Conservation (phyloP, 139 green algal genomes). For the Ulvella scutata region DNA sequence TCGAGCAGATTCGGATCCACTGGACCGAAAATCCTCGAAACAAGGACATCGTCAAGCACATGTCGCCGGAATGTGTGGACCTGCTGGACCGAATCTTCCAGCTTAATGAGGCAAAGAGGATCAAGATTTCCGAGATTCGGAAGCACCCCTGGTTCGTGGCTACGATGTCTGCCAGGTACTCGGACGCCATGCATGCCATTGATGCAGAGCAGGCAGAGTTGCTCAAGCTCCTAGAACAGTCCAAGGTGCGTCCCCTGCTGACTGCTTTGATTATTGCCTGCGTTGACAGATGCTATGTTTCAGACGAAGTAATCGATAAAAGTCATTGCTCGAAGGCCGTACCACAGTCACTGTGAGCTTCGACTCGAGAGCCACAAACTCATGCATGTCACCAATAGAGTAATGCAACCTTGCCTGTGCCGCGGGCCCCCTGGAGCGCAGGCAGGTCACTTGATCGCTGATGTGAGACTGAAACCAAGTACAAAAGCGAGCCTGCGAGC, state of each 20-base stretch:
- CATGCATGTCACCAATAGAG: not conserved
- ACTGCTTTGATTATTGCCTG: not conserved
- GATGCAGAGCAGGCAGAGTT: conserved; percentile 12
- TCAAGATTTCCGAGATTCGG: conserved; percentile 44
- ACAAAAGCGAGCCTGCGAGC: too few relatives aligned
- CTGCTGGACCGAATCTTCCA: conserved; percentile 61
- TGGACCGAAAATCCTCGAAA: conserved; percentile 28
- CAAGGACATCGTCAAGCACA: conserved; percentile 10
- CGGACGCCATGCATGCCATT: conserved; percentile 6
- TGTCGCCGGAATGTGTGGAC: conserved; percentile 41
- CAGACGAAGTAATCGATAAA: not conserved
- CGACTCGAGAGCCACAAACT: not conserved
- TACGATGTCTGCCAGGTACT: conserved; percentile 12
- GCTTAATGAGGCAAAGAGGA: conserved; percentile 44
- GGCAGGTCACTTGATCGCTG: too few relatives aligned
- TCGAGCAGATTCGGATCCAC: conserved; percentile 48
- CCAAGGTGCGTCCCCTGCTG: not conserved
- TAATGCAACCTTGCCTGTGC: not conserved
- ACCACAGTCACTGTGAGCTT: not conserved
- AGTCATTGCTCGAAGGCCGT: not conserved
- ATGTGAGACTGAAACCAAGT: too few relatives aligned
- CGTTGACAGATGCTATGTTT: not conserved
- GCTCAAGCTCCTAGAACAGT: not conserved
- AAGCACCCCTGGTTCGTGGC: conserved; percentile 39
- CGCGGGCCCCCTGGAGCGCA: not conserved